These are phyloP conservation scores for Spinellus fusiger DNA, from an alignment of 192 early-diverging fungal genomes.

Conservation along the genomic window DNA sequence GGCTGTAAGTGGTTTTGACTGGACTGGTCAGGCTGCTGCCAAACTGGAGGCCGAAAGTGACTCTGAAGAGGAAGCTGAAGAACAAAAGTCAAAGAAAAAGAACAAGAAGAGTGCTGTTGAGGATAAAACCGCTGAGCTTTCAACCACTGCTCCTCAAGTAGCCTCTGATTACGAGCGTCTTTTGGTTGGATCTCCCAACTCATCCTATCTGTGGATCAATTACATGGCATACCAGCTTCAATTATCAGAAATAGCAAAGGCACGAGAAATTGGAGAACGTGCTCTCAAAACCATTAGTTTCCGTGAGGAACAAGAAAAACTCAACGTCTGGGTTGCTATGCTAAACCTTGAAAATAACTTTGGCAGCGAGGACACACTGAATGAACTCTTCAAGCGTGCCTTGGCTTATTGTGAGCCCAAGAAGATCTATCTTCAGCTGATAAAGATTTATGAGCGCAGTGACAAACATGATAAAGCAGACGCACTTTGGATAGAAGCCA, in stretches of 20 bases:
- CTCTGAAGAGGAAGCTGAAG: constrained; percentile 23
- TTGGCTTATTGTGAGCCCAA: constrained; percentile 83
- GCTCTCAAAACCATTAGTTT: constrained; percentile 89
- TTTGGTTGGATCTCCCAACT: constrained; percentile 90
- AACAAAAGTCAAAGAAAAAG: constrained; percentile 39
- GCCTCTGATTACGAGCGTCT: constrained; percentile 89
- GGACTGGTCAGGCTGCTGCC: constrained; percentile 36
- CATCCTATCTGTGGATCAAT: constrained; percentile 97
- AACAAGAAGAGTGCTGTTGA: constrained; percentile 56
- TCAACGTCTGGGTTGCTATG: constrained; percentile 97
- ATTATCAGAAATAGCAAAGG: constrained; percentile 87
- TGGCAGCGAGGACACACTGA: constrained; percentile 76
- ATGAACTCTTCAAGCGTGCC: constrained; percentile 82
- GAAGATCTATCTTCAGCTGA: constrained; percentile 81
- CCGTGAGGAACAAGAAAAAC: constrained; percentile 90
- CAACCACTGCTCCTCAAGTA: constrained; percentile 63
- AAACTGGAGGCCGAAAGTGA: constrained; percentile 37
- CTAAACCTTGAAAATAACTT: constrained; percentile 96
- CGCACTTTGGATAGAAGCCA: constrained; percentile 49
- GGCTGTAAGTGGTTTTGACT: constrained; percentile 29
- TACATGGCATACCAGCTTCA: constrained; percentile 99
- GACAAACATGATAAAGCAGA: constrained; percentile 59
- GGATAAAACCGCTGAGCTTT: constrained; percentile 65
- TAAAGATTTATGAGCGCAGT: constrained; percentile 84
- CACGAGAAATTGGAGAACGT: constrained; percentile 88